phyloP scores from a whole-genome alignment of 2,329 filamentous ascomycete genomes.

The Aureobasidium mangrovei region DNA sequence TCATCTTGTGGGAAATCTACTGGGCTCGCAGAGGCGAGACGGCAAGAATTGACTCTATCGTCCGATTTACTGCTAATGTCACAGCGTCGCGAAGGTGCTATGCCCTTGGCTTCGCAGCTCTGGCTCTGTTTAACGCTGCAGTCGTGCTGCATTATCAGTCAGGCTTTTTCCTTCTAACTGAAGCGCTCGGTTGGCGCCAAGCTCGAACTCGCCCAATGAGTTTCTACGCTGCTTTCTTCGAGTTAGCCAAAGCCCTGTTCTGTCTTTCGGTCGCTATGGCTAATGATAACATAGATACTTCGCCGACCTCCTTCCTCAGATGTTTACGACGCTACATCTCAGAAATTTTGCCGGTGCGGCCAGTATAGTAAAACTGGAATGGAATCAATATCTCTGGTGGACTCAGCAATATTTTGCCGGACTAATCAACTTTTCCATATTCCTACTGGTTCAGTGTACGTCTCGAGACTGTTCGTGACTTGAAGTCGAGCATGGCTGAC shows the following conservation, averaged over 20 bases:
- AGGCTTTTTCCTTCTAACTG: no score
- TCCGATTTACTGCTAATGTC: no score
- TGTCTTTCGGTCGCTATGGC: not conserved
- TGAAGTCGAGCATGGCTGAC: not conserved
- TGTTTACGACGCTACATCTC: constrained; percentile 8
- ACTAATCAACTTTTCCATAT: not conserved
- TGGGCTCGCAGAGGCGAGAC: no score
- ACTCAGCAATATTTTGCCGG: constrained; percentile 10
- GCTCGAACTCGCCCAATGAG: no score
- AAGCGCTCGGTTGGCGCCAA: no score
- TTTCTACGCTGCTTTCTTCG: no score
- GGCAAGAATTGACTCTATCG: no score
- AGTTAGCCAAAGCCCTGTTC: not conserved
- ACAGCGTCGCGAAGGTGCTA: no score
- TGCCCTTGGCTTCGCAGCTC: no score
- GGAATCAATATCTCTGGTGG: constrained; percentile 1
- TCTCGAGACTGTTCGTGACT: not conserved
- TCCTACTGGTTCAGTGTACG: constrained; percentile 7
- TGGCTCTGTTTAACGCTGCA: no score
- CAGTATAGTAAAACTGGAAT: not conserved
- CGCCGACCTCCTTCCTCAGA: not conserved
- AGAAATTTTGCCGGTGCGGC: not conserved
- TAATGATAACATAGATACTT: not conserved
- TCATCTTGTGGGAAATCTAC: no score
- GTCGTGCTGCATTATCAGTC: no score